A percentile compares a stretch with the other conserved stretches of the same genome.
phyloP scores from a whole-genome alignment of 2,329 filamentous ascomycete genomes.

The Trichothecium sympodiale region DNA sequence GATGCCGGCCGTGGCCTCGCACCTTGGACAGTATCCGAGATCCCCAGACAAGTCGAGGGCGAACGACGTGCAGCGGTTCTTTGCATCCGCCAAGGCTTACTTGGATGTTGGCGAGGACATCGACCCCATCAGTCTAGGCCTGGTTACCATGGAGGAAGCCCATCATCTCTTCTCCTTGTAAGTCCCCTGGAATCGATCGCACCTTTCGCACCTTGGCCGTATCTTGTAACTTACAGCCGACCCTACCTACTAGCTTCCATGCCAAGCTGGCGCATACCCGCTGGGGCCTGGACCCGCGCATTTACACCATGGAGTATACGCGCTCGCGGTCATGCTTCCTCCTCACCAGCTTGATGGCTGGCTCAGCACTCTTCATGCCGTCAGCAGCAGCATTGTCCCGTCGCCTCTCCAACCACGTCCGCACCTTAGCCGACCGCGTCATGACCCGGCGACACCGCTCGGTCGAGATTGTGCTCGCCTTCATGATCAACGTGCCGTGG shows the following conservation, averaged over 20 bases:
- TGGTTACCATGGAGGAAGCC: conserved; percentile 56
- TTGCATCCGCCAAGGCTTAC: conserved; percentile 51
- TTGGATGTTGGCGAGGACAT: conserved; percentile 53
- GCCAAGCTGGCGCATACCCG: conserved; percentile 60
- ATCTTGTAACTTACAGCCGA: too few species aligned
- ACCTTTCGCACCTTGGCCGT: too few species aligned
- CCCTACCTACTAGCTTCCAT: conserved; percentile 51
- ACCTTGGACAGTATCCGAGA: not conserved
- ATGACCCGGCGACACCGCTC: conserved; percentile 53
- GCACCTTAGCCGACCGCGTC: conserved; percentile 49
- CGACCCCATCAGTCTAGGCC: conserved; percentile 58
- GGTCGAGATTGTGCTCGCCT: conserved; percentile 63
- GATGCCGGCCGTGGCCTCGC: not conserved
- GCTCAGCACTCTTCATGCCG: conserved; percentile 56
- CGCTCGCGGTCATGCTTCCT: conserved; percentile 58
- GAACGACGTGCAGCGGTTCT: conserved; percentile 52
- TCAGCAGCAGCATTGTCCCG: conserved; percentile 53
- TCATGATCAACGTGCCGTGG: conserved; percentile 69
- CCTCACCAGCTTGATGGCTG: conserved; percentile 59
- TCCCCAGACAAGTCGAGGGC: not conserved
- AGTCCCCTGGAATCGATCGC: too few species aligned
- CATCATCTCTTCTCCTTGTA: conserved; percentile 55
- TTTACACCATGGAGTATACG: conserved; percentile 57
- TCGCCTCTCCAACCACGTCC: conserved; percentile 53
- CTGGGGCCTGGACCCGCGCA: conserved; percentile 59